A percentile compares a stretch with the other conserved stretches of the same genome.
These are phyloP conservation scores for Allomyces macrogynus DNA, from an alignment of 192 early-diverging fungal species.

Conservation along the genomic window DNA sequence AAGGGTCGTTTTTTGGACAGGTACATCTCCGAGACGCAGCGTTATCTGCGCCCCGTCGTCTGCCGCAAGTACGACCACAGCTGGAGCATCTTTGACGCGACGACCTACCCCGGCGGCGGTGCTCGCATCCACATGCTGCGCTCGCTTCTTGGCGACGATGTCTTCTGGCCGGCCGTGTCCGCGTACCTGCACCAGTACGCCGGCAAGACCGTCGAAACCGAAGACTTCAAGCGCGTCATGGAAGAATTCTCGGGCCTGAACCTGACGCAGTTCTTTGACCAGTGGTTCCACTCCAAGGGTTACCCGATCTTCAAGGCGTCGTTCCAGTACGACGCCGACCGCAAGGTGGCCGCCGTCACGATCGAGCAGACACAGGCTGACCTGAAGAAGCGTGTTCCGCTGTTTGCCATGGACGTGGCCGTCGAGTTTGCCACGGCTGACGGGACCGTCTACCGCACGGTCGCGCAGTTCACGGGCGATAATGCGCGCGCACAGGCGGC, in stretches of 20 bases:
- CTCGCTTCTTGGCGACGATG: slow-evolving; percentile 16
- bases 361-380: slow-evolving; percentile 25
- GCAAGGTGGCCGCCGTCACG: slow-evolving; percentile 31
- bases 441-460: slow-evolving; percentile 12
- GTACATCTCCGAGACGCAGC: slow-evolving; percentile 7
- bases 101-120: slow-evolving; percentile 30
- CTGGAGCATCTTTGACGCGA: slow-evolving; percentile 29
- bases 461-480: slow-evolving; percentile 10
- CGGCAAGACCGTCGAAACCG: slow-evolving; percentile 21
- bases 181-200: slow-evolving; percentile 19
- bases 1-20: neutral
- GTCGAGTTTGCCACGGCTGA: slow-evolving; percentile 19
- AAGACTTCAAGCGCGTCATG: slow-evolving; percentile 23
- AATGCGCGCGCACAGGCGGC: slow-evolving; percentile 12
- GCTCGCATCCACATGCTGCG: slow-evolving; percentile 30
- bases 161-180: slow-evolving; percentile 24
- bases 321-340: slow-evolving; percentile 34
- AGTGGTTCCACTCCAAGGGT: slow-evolving; percentile 48
- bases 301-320: slow-evolving; percentile 26
- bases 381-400: slow-evolving; percentile 10
- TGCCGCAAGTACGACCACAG: slow-evolving; percentile 21
- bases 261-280: slow-evolving; percentile 38
- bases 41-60: slow-evolving; percentile 23
- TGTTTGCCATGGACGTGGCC: slow-evolving; percentile 21
- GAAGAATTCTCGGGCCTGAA: slow-evolving; percentile 34